Percentiles rank a stretch among this genome's conserved stretches.
These are phyloP conservation scores for Paracamarosporium sp. DNA, from an alignment of 2,329 filamentous ascomycete species.

Conservation along the genomic window DNA sequence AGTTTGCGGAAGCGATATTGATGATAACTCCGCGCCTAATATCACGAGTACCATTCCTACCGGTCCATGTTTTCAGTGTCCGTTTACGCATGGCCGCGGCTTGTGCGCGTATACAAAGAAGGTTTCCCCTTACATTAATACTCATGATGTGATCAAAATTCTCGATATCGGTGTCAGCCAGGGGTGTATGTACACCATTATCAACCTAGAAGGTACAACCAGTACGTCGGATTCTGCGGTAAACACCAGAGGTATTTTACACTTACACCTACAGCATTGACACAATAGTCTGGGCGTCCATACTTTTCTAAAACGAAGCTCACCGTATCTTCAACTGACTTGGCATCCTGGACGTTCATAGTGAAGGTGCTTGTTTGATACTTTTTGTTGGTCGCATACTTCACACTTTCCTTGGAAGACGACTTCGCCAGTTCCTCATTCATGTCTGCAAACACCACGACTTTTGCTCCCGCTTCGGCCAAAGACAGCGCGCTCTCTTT, in stretches of 20 bases:
- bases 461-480: constrained; percentile 32
- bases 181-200: constrained; percentile 7
- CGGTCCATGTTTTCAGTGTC: constrained; percentile 27
- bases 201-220: constrained; percentile 10
- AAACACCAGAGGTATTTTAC: neutral
- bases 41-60: constrained; percentile 10
- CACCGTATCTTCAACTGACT: constrained; percentile 42
- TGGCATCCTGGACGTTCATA: constrained; percentile 12
- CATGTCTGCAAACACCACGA: constrained; percentile 21
- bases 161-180: constrained; percentile 16
- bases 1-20: constrained; percentile 23
- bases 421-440: constrained; percentile 10
- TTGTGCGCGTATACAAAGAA: constrained; percentile 47
- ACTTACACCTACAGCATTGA: constrained; percentile 60
- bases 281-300: constrained; percentile 59
- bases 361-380: constrained; percentile 9
- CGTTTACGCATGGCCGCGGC: constrained; percentile 55
- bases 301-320: constrained; percentile 47
- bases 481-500: constrained; percentile 33
- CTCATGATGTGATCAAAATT: constrained; percentile 16
- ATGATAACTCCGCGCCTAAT: constrained; percentile 23
- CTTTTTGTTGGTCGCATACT: constrained; percentile 9
- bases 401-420: constrained; percentile 10
- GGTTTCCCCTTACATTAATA: constrained; percentile 15
- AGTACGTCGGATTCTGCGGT: neutral